Base-by-base conservation (phyloP, 2,329 filamentous ascomycete genomes). In the Arthrobotrys entomopaga region DNA sequence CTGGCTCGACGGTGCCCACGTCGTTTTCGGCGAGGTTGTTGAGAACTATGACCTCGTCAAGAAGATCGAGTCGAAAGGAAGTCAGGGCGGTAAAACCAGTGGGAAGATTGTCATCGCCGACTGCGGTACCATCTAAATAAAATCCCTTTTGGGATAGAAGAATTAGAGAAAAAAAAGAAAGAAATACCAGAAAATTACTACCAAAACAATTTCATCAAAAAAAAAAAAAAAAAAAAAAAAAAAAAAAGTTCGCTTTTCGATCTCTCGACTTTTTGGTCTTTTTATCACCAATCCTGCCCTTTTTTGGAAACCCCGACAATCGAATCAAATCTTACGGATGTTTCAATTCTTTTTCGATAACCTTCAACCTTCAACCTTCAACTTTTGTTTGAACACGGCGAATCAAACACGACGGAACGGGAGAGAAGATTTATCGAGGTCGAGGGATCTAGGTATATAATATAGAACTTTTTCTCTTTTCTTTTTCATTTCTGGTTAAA, bases 21-120 rank as follows among this genome's bases (percentile, higher is more conserved):
- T 95, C 80, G 91, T 95, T 80, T 95, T 95, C 81, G 91, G 91
- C 81, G 91, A 96, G 84, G 90, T 96, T 77, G 86, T 95, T 78
- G 91, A 95, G 85, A 92, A 92, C 81, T 91, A 91, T 83, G 90
- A 94, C 4, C 82, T 95, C 76, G 87, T 95, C 58, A 49, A 54
- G 11, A 15, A 19, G 1, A 40, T 75, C 16, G 70, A 75, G 50
- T 40, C 16, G 70, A 63, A 24, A 48, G 29, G 70, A 24, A 48
- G 29, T 15, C 0, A 15, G 20, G 64, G 57, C 53, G 70, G 70
- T 10, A 60, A 46, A 34, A 34, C 63, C 3, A 67, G 26, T n/a
- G 59, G 64, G 43, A 65, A 42, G 11, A 26, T 75, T 16, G 22
- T 19, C 24, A 61, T 75, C 43, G 26, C 43, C n/a, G 20, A 24